Base-by-base conservation (phyloP, 441 rosid species). In the Raphanus hybrid region DNA sequence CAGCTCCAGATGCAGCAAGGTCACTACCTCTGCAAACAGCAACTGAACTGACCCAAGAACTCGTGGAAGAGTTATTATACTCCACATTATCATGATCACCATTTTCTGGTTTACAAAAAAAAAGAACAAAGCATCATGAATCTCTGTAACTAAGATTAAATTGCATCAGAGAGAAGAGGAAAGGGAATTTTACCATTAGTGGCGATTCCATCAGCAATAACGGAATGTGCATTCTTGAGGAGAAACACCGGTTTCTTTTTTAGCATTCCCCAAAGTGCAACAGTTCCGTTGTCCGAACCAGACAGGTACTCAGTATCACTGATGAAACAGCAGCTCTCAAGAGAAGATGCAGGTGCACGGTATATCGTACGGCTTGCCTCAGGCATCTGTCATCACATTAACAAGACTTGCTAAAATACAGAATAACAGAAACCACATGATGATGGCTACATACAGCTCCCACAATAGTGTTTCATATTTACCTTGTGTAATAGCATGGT, bases 1-100 rank as follows among this genome's bases (percentile, higher is more conserved):
- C 99, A 78, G 99, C 98, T 77, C 99, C 99, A 63, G 99, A 93
- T 68, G 93, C 98, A 14, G 88, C 97, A 83, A 96, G 93, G 85
- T 96, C 98, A 78, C 97, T 91, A 74, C 92, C 92, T 84, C 96
- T 87, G 77, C 96, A 90, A 20, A 85, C 85, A 76, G 88, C 60
- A 5, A 93, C 86, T 63, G 98, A 90, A 79, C 88, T 87, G 29
- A 92, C 97, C 99, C 99, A 96, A 69, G 97, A 92, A 84, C 74
- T 80, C 29, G 88, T 73, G 15, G 71, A 81, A 73, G 63, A 78
- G 74, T 79, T 73, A 71, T 76, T 73, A 78, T 26, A 37, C 59
- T 69, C 81, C 50, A 60, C 82, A 70, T 70, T 23, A 63, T 48
- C 73, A 61, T 59, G 70, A 54, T 54, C 59, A 54, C 59, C 59